Conservation (phyloP, 441 rosid species). For the Syzygium malaccense region DNA sequence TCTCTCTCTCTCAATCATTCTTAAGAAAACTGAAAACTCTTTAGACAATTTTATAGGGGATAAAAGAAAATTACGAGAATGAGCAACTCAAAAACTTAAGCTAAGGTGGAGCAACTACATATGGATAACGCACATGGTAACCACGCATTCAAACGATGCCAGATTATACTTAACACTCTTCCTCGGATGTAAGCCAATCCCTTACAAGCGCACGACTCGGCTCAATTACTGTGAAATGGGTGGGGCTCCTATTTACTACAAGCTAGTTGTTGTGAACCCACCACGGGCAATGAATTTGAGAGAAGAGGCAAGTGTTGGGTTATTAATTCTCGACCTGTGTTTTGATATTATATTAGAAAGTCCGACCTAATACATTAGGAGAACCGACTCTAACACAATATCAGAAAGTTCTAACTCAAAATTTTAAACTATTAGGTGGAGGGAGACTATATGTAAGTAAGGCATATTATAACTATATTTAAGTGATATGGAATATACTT, state of each 20-base stretch:
- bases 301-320: not conserved
- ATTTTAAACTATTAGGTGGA: not conserved
- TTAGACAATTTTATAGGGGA: not conserved
- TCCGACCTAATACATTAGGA: not conserved
- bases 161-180: not conserved
- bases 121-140: not conserved
- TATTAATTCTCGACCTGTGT: not conserved
- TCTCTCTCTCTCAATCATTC: not conserved
- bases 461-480: not conserved
- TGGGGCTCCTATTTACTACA: not conserved
- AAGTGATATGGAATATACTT: not conserved
- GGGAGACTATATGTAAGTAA: not conserved
- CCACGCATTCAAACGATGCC: not conserved
- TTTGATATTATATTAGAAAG: not conserved
- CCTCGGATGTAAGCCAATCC: not conserved
- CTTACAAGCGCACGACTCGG: not conserved
- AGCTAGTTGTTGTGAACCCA: not conserved
- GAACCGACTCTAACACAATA: not conserved
- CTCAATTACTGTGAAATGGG: not conserved
- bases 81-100: not conserved
- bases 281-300: not conserved
- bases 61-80: not conserved
- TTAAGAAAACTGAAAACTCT: not conserved
- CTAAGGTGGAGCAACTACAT: not conserved
- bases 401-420: not conserved